Evolutionary conservation across 176 grass and related monocot species (phyloP).

Genomic region (Musa troglodytarum): DNA sequence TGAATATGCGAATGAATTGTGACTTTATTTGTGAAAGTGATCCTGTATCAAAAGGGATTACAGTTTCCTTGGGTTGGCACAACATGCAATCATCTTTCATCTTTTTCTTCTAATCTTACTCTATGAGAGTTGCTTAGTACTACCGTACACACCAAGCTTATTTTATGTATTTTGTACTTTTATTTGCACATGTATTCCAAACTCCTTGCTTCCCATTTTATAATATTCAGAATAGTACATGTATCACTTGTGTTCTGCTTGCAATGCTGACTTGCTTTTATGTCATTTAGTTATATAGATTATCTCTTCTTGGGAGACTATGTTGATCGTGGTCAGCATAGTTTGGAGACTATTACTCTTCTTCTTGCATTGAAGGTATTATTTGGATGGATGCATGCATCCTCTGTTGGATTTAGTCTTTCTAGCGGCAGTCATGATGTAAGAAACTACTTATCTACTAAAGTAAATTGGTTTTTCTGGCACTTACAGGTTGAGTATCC

Average conservation of each 20-base stretch:
- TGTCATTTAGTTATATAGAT: constrained; percentile 66
- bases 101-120: background rate
- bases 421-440: background rate
- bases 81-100: background rate
- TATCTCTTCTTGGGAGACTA: constrained; percentile 99
- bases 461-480: background rate
- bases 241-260: background rate
- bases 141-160: background rate
- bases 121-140: background rate
- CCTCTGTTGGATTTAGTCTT: background rate
- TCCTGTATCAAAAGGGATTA: background rate
- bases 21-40: background rate
- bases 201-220: background rate
- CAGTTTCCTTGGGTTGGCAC: background rate
- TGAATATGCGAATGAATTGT: background rate
- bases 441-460: constrained; percentile 2
- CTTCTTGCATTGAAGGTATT: constrained; percentile 91
- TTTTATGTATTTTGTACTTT: background rate
- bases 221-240: too few species aligned
- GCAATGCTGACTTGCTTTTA: background rate
- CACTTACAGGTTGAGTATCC: constrained; percentile 77
- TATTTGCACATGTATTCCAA: background rate
- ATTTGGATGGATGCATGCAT: constrained; percentile 2
- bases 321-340: constrained; percentile 98
- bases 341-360: constrained; percentile 96